Base-by-base conservation (phyloP, 202 grass and related monocot genomes). In the Eragrostis tef region DNA sequence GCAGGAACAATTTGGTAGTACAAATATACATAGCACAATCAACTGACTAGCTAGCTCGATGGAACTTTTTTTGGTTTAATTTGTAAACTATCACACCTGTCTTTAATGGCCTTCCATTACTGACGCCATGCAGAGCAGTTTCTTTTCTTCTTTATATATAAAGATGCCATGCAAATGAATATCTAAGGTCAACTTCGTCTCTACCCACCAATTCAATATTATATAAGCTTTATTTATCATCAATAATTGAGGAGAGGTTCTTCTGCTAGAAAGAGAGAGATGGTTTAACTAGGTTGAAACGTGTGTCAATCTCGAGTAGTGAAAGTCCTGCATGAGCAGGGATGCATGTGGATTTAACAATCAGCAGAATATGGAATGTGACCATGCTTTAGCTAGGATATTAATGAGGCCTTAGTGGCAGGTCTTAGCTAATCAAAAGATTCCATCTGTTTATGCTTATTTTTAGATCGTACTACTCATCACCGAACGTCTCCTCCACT, bases 281-380 rank as follows among this genome's bases (percentile, higher is more conserved):
- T 57, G 48, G 57, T 82, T 89, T 89, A 82, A 82, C 78, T 67
- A 73, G 49, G 66, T 81, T 82, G 43, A 81, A 78, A 73, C 60
- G 63, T 89, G 50, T 86, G 78, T 78, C 60, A 73, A 42, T 39
- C 74, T 79, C 58, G n/a, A 86, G 79, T 60, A 68, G 79, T 70
- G 52, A 89, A 83, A 75, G 53, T 22, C 44, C 26, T 48, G 31
- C 61, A 17, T 83, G 62, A 41, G 49, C 56, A 69, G 64, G 64
- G 77, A 78, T 73, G 74, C 74, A 67, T 82, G 43, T 54, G 70
- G 52, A 63, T 86, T 90, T 86, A 83, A 79, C 45, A 86, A 86
- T 86, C 22, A 46, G 62, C 53, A 65, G 84, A 90, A 90, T 84
- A 87, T 83, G 68, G 83, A 86, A 86, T 83, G 80, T 76, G 75